Percentiles rank a stretch among this genome's conserved stretches.
Evolutionary conservation across 2,329 filamentous ascomycete species (phyloP).

Genomic region (Nothopassalora personata): DNA sequence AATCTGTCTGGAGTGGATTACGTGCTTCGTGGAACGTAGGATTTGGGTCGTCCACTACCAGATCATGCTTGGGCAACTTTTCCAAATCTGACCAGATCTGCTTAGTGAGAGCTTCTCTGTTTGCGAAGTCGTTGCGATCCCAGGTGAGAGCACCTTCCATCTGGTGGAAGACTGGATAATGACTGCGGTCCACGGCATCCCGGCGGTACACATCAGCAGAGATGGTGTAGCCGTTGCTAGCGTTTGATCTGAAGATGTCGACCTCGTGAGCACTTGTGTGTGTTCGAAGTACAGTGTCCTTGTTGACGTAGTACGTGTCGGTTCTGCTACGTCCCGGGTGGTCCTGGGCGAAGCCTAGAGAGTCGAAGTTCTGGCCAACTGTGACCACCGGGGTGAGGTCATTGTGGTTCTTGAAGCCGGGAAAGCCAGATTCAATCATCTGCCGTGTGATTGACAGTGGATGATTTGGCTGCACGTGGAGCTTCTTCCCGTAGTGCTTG

Average conservation of each 20-base stretch:
- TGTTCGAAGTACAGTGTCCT: slow-evolving; percentile 75
- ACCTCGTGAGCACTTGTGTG: slow-evolving; percentile 94
- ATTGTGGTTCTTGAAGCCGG: slow-evolving; percentile 71
- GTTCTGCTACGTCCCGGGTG: slow-evolving; percentile 82
- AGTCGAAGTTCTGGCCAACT: slow-evolving; percentile 88
- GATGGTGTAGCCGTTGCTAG: slow-evolving; percentile 77
- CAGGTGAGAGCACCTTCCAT: slow-evolving; percentile 94
- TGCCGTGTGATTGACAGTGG: slow-evolving; percentile 85
- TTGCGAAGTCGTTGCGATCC: slow-evolving; percentile 61
- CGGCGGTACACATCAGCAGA: slow-evolving; percentile 91
- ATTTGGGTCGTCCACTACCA: slow-evolving; percentile 78
- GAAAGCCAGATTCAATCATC: slow-evolving; percentile 87
- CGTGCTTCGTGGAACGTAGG: slow-evolving; percentile 69
- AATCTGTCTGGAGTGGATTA: slow-evolving; percentile 72
- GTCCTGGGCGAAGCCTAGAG: slow-evolving; percentile 81
- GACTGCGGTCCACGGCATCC: slow-evolving; percentile 89
- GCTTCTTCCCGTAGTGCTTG: slow-evolving; percentile 63
- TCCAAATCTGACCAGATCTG: slow-evolving; percentile 67
- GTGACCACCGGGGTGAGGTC: slow-evolving; percentile 77
- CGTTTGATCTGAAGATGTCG: slow-evolving; percentile 68
- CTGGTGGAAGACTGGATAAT: slow-evolving; percentile 97
- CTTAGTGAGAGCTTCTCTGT: slow-evolving; percentile 50
- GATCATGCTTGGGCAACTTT: slow-evolving; percentile 64
- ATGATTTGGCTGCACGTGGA: slow-evolving; percentile 90
- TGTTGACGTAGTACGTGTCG: slow-evolving; percentile 94